Percentiles rank a stretch among this genome's conserved stretches.
phyloP scores from a whole-genome alignment of 1,284 basidiomycete species.

The Gymnopus androsaceus region DNA sequence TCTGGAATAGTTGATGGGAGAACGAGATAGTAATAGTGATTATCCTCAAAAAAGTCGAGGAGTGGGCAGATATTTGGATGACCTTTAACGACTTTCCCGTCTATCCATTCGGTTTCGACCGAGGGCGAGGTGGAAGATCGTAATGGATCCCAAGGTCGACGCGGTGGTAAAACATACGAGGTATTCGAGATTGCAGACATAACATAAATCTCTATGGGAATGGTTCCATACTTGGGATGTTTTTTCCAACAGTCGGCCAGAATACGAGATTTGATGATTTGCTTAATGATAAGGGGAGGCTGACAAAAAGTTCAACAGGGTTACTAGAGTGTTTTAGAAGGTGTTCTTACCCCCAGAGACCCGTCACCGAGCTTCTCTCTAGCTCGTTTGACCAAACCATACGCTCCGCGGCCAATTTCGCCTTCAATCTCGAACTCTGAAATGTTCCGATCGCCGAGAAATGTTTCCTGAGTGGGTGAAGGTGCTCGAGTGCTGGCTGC shows the following conservation, averaged over 20 bases:
- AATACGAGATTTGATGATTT: constrained; percentile 97
- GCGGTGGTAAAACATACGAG: constrained; percentile 69
- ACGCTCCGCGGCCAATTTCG: constrained; percentile 95
- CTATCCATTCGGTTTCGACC: constrained; percentile 54
- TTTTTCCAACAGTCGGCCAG: constrained; percentile 99
- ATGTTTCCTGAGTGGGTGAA: constrained; percentile 53
- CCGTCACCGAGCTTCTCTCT: constrained; percentile 79
- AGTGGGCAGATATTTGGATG: constrained; percentile 94
- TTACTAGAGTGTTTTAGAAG: constrained; percentile 5
- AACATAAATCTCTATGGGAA: constrained; percentile 98
- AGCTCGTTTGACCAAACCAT: constrained; percentile 92
- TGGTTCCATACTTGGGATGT: constrained; percentile 92
- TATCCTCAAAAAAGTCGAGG: constrained; percentile 97
- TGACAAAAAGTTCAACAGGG: constrained; percentile 25
- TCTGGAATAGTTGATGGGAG: constrained; percentile 72
- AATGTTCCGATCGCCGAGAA: constrained; percentile 65
- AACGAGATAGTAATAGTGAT: constrained; percentile 93
- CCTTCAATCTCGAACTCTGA: constrained; percentile 80
- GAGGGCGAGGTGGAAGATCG: constrained; percentile 35
- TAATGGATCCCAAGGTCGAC: constrained; percentile 79
- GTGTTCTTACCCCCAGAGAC: constrained; percentile 72
- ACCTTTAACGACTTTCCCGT: constrained; percentile 72
- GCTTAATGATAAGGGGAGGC: constrained; percentile 90
- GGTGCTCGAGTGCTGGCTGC: constrained; percentile 63
- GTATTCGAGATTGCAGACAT: constrained; percentile 88